Percentiles rank a stretch among this genome's conserved stretches.
Evolutionary conservation across 1,284 basidiomycete genomes (phyloP).

Genomic region (Ustilago lituana): DNA sequence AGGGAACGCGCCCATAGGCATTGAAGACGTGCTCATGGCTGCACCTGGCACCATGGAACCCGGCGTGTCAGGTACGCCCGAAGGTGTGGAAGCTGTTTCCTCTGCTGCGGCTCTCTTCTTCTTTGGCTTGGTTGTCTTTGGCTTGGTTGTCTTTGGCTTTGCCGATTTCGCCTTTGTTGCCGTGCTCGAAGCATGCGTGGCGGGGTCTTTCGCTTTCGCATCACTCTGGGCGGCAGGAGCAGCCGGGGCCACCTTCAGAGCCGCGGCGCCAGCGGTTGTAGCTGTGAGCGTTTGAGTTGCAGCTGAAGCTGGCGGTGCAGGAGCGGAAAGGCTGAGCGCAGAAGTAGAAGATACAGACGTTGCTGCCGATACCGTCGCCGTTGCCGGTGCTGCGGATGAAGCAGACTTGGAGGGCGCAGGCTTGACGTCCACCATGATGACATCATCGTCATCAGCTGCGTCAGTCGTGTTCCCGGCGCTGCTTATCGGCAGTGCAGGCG

Average conservation of each 20-base stretch:
- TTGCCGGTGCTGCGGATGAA: not conserved
- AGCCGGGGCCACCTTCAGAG: not conserved
- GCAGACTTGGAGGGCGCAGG: slow-evolving; percentile 7
- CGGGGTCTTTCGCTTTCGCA: slow-evolving; percentile 8
- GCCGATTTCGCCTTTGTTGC: slow-evolving; percentile 35
- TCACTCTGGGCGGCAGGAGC: slow-evolving; percentile 6
- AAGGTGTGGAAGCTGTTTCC: not conserved
- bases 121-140: slow-evolving; percentile 36
- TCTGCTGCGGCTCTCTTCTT: slow-evolving; percentile 39
- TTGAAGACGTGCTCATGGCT: not conserved
- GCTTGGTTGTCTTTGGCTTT: slow-evolving; percentile 42
- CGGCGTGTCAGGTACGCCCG: slow-evolving; percentile 2
- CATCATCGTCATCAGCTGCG: slow-evolving; percentile 19
- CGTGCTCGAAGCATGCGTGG: slow-evolving; percentile 6
- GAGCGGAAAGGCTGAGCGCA: slow-evolving; percentile 10
- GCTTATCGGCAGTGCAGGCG: not conserved
- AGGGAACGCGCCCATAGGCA: slow-evolving; percentile 11
- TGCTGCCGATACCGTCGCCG: not conserved
- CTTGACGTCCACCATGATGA: slow-evolving; percentile 42
- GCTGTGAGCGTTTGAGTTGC: not conserved
- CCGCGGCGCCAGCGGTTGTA: not conserved
- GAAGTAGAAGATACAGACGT: not conserved
- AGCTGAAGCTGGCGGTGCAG: slow-evolving; percentile 8
- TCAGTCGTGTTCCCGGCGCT: not conserved
- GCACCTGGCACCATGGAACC: not conserved